Evolutionary conservation across 106 monocot genomes (phyloP).

Genomic region (Iris macrosiphon): DNA sequence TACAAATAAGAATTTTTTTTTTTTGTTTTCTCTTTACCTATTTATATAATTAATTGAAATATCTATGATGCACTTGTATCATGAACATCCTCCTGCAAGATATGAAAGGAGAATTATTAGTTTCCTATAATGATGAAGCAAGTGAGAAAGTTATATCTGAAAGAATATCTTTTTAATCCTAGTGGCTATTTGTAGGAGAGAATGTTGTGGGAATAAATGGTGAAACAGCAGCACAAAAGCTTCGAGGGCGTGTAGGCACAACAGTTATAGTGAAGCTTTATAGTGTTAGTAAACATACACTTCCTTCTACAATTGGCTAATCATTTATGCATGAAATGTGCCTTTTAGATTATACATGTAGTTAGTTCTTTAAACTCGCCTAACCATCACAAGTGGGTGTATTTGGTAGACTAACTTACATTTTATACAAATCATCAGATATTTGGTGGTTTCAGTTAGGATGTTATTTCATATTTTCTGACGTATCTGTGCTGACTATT

Average conservation of each 20-base stretch:
- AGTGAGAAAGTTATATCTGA: neutral
- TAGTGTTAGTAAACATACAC: constrained; percentile 10
- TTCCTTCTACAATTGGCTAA: too few species aligned
- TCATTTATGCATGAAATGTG: neutral
- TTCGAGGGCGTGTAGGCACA: constrained; percentile 73
- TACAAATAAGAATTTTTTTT: too few species aligned
- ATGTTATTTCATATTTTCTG: neutral
- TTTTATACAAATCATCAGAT: neutral
- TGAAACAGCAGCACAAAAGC: constrained; percentile 67
- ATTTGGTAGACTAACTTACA: too few species aligned
- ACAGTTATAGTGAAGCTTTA: constrained; percentile 71
- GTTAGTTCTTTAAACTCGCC: too few species aligned
- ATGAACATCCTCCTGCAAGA: neutral
- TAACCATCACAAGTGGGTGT: too few species aligned
- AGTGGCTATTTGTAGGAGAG: constrained; percentile 28
- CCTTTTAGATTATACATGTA: neutral
- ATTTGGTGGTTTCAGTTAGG: too few species aligned
- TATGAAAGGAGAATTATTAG: neutral
- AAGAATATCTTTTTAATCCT: neutral
- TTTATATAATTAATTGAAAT: neutral
- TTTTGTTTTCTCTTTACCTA: neutral
- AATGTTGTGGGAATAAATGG: constrained; percentile 53
- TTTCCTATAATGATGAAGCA: neutral
- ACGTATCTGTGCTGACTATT: neutral
- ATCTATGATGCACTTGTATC: neutral